These are phyloP conservation scores for Hibiscus tridactylites DNA, from an alignment of 345 rosid species.

Conservation along the genomic window DNA sequence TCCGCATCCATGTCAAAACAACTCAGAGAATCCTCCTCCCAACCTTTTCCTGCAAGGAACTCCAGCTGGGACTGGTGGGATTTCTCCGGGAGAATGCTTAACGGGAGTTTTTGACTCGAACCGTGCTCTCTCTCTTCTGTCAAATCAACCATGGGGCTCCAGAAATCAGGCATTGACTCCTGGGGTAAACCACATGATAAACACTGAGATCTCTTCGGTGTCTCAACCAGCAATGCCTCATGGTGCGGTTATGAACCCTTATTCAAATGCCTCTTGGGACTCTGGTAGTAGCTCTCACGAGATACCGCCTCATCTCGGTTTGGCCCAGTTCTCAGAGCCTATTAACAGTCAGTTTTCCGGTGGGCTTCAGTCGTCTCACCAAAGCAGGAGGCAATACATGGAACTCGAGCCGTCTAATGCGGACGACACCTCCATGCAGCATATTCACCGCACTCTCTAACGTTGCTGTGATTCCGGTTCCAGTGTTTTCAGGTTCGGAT, in stretches of 20 bases:
- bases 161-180: slow-evolving; percentile 32
- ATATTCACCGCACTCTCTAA: slow-evolving; percentile 64
- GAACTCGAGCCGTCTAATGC: slow-evolving; percentile 49
- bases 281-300: slow-evolving; percentile 26
- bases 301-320: slow-evolving; percentile 41
- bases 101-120: slow-evolving; percentile 56
- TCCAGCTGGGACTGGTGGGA: slow-evolving; percentile 37
- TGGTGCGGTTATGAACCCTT: slow-evolving; percentile 34
- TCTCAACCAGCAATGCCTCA: slow-evolving; percentile 41
- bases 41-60: slow-evolving; percentile 17
- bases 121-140: slow-evolving; percentile 99
- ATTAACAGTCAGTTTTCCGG: slow-evolving; percentile 27
- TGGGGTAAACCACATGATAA: slow-evolving; percentile 25
- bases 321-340: slow-evolving; percentile 6
- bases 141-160: slow-evolving; percentile 72
- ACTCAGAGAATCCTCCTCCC: slow-evolving; percentile 39
- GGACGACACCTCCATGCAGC: slow-evolving; percentile 47
- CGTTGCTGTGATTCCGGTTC: neutral
- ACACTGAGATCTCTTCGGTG: slow-evolving; percentile 29
- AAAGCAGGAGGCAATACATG: slow-evolving; percentile 45
- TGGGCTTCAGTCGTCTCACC: slow-evolving; percentile 49
- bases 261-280: slow-evolving; percentile 43
- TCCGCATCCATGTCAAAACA: slow-evolving; percentile 36
- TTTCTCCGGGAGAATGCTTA: slow-evolving; percentile 58
- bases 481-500: neutral